Base-by-base conservation (phyloP, 2,329 filamentous ascomycete genomes). In the Penicillium oxalicum region DNA sequence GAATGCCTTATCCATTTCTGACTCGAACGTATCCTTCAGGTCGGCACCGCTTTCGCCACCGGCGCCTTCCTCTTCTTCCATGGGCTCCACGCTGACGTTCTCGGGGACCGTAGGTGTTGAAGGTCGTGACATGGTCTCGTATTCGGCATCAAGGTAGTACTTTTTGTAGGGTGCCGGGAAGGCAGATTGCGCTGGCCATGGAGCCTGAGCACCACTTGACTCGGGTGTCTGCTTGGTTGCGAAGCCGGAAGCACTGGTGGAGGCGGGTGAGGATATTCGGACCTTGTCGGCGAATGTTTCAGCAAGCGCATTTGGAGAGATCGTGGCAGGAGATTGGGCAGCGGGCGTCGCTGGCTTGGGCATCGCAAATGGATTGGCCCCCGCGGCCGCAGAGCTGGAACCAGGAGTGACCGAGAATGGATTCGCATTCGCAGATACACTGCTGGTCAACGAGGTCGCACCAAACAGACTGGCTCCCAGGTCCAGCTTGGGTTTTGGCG, bases 81-180 rank as follows among this genome's bases (percentile, higher is more conserved):
- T 59, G 47, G 66, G 61, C 44, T 70, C 72, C 66, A 51, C 63
- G 42, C 74, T 75, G 33, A 77, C 70, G 46, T 73, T 73, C 28
- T 72, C 68, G 36, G 73, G 74, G 33, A 71, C 64, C 4, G 72
- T 77, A 38, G 78, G 77, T 28, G 70, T 69, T 0, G 79, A 77
- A 2, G 60, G 70, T 8, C 70, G 70, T 57, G 82, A 88, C 26
- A 97, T 79, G 4, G 86, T 87, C 69, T 98, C 93, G 70, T 88
- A 95, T 63, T 95, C 91, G 44, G 91, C 91, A 59, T 97, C 93
- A 39, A 91, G 82, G 73, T 89, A 88, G 63, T 86, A 87, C 28
- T 79, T 73, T 0, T 88, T 86, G 69, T 91, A 97, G 0, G 89
- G 75, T 1, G 75, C 52, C 0, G 88, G 87, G 57, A 87, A 84